Percentiles rank a stretch among this genome's conserved stretches.
phyloP scores from a whole-genome alignment of 805 yeast species.

The Maudiozyma barnettii region DNA sequence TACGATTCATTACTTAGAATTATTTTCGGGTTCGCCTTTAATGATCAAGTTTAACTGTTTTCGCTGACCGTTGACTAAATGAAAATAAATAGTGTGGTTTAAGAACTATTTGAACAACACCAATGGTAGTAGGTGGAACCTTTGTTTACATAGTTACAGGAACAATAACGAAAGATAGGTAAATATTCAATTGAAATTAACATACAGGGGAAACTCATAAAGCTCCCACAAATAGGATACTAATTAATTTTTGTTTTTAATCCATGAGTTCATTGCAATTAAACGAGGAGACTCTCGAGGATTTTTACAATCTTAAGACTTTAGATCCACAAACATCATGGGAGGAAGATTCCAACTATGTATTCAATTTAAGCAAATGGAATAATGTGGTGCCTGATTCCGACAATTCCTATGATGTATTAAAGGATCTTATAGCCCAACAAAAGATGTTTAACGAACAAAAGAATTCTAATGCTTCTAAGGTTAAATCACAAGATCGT shows the following conservation, averaged over 20 bases:
- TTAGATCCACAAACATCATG: constrained; percentile 33
- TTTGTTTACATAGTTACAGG: no score
- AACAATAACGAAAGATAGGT: no score
- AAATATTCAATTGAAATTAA: no score
- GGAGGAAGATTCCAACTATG: constrained; percentile 27
- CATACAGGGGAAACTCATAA: no score
- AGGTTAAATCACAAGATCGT: constrained; percentile 9
- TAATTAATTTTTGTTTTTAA: not conserved
- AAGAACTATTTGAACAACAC: no score
- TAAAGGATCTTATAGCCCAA: constrained; percentile 24
- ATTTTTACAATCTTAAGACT: constrained; percentile 37
- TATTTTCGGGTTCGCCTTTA: no score
- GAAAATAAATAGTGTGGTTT: not conserved
- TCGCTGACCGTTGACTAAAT: not conserved
- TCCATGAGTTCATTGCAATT: constrained; percentile 15
- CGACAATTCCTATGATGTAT: constrained; percentile 28
- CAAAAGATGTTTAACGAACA: constrained; percentile 10
- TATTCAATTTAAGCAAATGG: constrained; percentile 18
- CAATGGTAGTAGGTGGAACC: no score
- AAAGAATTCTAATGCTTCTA: constrained; percentile 6
- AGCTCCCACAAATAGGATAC: no score
- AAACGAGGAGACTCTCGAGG: constrained; percentile 23
- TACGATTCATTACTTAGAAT: no score
- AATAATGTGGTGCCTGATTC: constrained; percentile 17
- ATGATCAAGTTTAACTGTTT: not conserved